phyloP scores from a whole-genome alignment of 768 basidiomycete genomes.

The Boletus rubropictus region DNA sequence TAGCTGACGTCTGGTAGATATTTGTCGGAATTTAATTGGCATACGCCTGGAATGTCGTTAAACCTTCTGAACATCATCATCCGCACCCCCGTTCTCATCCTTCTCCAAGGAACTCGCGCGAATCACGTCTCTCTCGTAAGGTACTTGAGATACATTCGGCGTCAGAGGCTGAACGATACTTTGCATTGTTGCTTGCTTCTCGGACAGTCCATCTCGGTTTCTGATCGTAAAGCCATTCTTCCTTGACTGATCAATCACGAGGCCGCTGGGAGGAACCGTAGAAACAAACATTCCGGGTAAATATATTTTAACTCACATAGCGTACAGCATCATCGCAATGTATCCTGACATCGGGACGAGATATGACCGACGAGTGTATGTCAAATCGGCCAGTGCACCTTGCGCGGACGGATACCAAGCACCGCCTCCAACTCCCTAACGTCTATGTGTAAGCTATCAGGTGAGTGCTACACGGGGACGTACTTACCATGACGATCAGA shows the following conservation, averaged over 20 bases:
- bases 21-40: constrained; percentile 14
- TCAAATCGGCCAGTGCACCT: constrained; percentile 46
- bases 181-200: constrained; percentile 11
- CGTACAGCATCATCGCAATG: constrained; percentile 51
- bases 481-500: constrained; percentile 52
- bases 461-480: background rate
- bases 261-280: constrained; percentile 35
- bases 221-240: constrained; percentile 47
- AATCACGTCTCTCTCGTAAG: constrained; percentile 12
- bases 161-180: background rate
- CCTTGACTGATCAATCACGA: constrained; percentile 46
- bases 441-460: background rate
- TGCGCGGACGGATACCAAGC: constrained; percentile 68
- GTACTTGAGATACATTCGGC: background rate
- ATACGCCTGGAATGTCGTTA: background rate
- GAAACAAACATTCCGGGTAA: background rate
- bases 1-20: constrained; percentile 9
- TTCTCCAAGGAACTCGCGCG: constrained; percentile 11
- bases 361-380: constrained; percentile 50
- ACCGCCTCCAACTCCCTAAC: constrained; percentile 54
- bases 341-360: constrained; percentile 58
- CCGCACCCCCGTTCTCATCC: constrained; percentile 3
- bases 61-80: background rate
- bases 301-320: constrained; percentile 36
- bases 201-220: constrained; percentile 39